phyloP scores from a whole-genome alignment of 306 rosid genomes.

The Crotalaria pallida region DNA sequence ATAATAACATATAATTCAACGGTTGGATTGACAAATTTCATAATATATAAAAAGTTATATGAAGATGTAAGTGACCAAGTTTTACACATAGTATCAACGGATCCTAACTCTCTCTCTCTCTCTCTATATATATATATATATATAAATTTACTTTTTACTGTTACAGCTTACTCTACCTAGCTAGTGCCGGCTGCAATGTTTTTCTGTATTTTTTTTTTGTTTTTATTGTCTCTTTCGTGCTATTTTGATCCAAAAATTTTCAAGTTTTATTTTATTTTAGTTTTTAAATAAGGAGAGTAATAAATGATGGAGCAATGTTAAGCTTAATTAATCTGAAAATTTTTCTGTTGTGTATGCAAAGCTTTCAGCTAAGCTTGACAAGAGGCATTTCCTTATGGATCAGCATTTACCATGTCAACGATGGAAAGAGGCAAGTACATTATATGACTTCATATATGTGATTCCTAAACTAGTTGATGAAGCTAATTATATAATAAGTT shows the following conservation, averaged over 20 bases:
- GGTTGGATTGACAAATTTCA: no score
- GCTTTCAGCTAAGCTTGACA: conserved; percentile 22
- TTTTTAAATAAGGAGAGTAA: background rate
- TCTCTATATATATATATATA: no score
- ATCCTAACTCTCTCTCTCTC: no score
- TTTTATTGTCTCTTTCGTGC: background rate
- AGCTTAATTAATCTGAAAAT: background rate
- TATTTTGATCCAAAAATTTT: background rate
- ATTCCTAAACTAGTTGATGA: conserved; percentile 23
- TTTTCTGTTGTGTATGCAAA: background rate
- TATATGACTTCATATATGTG: conserved; percentile 19
- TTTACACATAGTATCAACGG: no score
- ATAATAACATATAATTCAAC: no score
- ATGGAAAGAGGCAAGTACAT: conserved; percentile 9
- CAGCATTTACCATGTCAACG: conserved; percentile 30
- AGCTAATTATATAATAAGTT: conserved; percentile 2
- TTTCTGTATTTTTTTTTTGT: background rate
- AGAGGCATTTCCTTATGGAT: background rate
- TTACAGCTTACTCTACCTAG: no score
- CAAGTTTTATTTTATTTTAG: no score
- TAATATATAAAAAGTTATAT: no score
- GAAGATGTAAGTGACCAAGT: no score
- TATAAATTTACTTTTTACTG: no score
- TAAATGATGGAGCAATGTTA: background rate
- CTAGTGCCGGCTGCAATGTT: no score